A percentile compares a stretch with the other conserved stretches of the same genome.
These are phyloP conservation scores for Saccharomycopsis schoenii DNA, from an alignment of 805 yeast species.

Conservation along the genomic window DNA sequence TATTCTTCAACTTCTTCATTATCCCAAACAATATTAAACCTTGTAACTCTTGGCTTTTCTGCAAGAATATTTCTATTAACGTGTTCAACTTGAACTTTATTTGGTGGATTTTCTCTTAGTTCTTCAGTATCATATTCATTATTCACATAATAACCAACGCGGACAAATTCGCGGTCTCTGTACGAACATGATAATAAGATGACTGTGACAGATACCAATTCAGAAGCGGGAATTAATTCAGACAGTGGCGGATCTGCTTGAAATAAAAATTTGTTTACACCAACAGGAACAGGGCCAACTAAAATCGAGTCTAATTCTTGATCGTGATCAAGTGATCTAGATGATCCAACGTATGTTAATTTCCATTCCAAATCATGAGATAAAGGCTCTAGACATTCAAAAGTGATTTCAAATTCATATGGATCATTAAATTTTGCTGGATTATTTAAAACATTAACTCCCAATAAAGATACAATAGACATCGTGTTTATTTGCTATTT, in stretches of 20 bases:
- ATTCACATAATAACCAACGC: slow-evolving; percentile 96
- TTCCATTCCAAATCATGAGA: slow-evolving; percentile 91
- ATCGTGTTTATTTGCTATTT: slow-evolving; percentile 27
- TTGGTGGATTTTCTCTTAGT: slow-evolving; percentile 85
- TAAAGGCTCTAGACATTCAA: slow-evolving; percentile 89
- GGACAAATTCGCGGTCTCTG: slow-evolving; percentile 85
- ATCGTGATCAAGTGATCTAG: slow-evolving; percentile 89
- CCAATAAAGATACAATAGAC: slow-evolving; percentile 90
- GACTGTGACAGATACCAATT: slow-evolving; percentile 90
- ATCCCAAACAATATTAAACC: slow-evolving; percentile 97
- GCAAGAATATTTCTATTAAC: slow-evolving; percentile 92
- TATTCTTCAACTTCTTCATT: slow-evolving; percentile 66
- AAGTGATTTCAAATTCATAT: slow-evolving; percentile 93
- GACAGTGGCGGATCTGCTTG: slow-evolving; percentile 97
- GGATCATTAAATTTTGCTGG: slow-evolving; percentile 93
- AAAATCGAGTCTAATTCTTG: slow-evolving; percentile 91
- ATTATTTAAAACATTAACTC: slow-evolving; percentile 85
- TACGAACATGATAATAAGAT: slow-evolving; percentile 88
- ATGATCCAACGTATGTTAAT: slow-evolving; percentile 91
- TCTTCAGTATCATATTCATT: slow-evolving; percentile 95
- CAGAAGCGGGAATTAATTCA: slow-evolving; percentile 91
- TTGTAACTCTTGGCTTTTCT: slow-evolving; percentile 94
- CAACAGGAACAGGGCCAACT: slow-evolving; percentile 99
- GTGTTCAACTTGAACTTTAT: slow-evolving; percentile 85
- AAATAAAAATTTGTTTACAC: slow-evolving; percentile 85